Evolutionary conservation across 768 basidiomycete species (phyloP), one percentile per base, ranked within the genome.

Genomic region (Pleurotus tuoliensis): DNA sequence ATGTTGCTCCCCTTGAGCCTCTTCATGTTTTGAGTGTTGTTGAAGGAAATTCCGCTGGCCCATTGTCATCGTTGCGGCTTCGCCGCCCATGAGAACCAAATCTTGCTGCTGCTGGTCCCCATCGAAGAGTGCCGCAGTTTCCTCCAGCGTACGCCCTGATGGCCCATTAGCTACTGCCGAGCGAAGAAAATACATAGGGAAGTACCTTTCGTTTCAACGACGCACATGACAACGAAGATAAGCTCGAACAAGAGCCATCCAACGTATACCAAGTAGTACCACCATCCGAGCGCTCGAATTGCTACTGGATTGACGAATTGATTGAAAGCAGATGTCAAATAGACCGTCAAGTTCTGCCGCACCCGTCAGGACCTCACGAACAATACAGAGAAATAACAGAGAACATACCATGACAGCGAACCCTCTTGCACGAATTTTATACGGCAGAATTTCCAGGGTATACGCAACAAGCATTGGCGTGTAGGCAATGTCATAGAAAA

Each of bases 301-400:
- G 90, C 90, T 74, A 85, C 82, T 5, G 90, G 88, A 62, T 92
- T 92, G 47, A 90, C 81, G 54, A 90, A 88, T 64, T 88, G 87
- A 62, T 88, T 92, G 69, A 93, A 87, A 2, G 89, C 86, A 24
- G 88, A 73, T 1, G 86, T 82, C 38, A 87, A 72, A 63, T 81
- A 84, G 25, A 88, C 75, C 4, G 75, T 74, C 50, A 88, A 69
- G 66, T 86, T 87, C 86, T 87, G 61, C 4, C 54, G 37, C 12
- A 39, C 9, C 43, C 47, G 39, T 62, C 40, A 59, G 41, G 25
- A 22, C 43, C 40, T 3, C 54, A 49, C 53, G 47, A 1, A 38
- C 38, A 18, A 24, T 38, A 47, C 4, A 15, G 16, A 27, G 5
- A 27, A 6, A n/a, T 47, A 9, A 15, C 12, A 49, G 22, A 16